Evolutionary conservation across 2,329 filamentous ascomycete species (phyloP).

Genomic region (Venturia nashicola): DNA sequence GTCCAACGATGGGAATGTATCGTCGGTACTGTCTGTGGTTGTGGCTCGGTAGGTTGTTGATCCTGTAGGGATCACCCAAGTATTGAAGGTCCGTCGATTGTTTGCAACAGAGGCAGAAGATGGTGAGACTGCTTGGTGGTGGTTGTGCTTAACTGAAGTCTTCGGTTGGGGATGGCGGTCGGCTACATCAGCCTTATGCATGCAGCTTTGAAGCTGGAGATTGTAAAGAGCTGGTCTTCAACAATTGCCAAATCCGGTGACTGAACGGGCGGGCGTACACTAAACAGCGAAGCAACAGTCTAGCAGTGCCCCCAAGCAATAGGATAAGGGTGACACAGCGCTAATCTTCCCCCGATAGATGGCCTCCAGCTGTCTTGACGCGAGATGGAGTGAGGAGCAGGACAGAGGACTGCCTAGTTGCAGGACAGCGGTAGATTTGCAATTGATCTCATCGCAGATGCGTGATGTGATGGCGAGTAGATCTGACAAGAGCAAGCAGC

Average conservation of each 20-base stretch:
- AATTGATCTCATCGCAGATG: background rate
- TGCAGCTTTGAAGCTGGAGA: background rate
- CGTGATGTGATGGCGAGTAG: background rate
- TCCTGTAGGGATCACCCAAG: background rate
- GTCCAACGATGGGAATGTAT: background rate
- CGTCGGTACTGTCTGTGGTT: background rate
- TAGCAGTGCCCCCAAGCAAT: background rate
- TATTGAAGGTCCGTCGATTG: background rate
- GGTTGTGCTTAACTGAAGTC: background rate
- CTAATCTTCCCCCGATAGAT: background rate
- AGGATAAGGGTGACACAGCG: background rate
- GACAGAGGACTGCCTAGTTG: background rate
- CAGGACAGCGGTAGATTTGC: background rate
- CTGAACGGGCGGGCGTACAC: background rate
- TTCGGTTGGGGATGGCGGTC: background rate
- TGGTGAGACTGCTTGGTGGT: background rate
- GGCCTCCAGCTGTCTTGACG: background rate
- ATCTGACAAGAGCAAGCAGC: background rate
- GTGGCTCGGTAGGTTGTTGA: background rate
- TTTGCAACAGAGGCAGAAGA: background rate
- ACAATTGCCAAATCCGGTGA: background rate
- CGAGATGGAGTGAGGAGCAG: background rate
- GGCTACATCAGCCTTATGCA: background rate
- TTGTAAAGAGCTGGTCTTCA: background rate
- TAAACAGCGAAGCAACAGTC: background rate